phyloP scores from a whole-genome alignment of 202 grass and related monocot species.

The Brachypodium distachyon region DNA sequence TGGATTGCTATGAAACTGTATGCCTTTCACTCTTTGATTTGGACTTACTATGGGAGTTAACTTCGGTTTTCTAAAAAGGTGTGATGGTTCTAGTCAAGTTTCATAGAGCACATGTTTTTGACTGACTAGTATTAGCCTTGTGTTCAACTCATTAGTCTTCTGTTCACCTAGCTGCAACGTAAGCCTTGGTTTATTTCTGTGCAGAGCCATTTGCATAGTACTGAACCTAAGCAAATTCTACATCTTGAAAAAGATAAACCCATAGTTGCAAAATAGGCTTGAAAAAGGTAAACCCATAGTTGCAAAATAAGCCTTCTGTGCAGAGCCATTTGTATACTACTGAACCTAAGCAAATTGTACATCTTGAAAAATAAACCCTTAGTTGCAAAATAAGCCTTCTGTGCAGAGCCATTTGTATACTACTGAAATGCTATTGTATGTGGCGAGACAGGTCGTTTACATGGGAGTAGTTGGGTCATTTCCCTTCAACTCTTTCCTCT shows the following conservation, averaged over 20 bases:
- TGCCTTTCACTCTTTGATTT: neutral
- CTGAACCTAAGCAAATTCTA: too few relatives aligned
- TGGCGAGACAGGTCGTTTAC: conserved; percentile 55
- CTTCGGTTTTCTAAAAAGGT: neutral
- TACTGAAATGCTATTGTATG: neutral
- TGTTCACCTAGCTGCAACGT: too few relatives aligned
- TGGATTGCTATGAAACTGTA: neutral
- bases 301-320: neutral
- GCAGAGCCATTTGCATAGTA: too few relatives aligned
- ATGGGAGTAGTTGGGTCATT: conserved; percentile 75
- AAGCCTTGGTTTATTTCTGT: neutral
- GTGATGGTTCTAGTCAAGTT: neutral
- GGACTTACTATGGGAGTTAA: neutral
- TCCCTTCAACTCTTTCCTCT: conserved; percentile 78
- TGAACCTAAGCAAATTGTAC: too few relatives aligned
- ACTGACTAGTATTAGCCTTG: neutral
- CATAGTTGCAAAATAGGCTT: neutral
- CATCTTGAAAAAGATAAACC: too few relatives aligned
- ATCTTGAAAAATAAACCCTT: too few relatives aligned
- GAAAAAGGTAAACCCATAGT: too few relatives aligned
- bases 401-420: neutral
- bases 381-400: neutral
- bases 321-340: neutral
- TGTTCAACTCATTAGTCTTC: neutral
- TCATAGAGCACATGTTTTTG: neutral